Evolutionary conservation across 495 filamentous ascomycete genomes (phyloP).

Genomic region (Aspergillus heteromorphus): DNA sequence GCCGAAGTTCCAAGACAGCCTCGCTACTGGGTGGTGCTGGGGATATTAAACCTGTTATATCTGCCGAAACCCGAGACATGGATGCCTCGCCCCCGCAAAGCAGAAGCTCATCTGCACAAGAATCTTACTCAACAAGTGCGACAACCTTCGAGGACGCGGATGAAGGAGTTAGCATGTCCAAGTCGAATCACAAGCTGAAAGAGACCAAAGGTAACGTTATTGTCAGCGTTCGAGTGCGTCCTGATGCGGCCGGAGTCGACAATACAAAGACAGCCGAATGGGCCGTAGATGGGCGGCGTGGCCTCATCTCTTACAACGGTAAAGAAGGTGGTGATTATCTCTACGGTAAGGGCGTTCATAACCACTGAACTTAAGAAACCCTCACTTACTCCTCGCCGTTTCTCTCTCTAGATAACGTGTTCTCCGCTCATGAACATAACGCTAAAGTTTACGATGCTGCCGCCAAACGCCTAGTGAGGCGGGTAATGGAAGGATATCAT

Average conservation of each 20-base stretch:
- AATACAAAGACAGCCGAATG: slow-evolving; percentile 71
- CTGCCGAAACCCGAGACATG: slow-evolving; percentile 53
- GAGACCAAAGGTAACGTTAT: slow-evolving; percentile 92
- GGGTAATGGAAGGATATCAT: slow-evolving; percentile 99
- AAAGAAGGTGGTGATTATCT: slow-evolving; percentile 88
- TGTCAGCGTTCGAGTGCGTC: slow-evolving; percentile 89
- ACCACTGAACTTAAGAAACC: background rate
- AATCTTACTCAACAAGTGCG: slow-evolving; percentile 83
- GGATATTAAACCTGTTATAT: slow-evolving; percentile 65
- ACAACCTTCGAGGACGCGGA: slow-evolving; percentile 73
- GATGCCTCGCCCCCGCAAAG: slow-evolving; percentile 83
- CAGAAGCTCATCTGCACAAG: slow-evolving; percentile 82
- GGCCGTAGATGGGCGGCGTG: slow-evolving; percentile 81
- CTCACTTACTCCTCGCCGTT: background rate
- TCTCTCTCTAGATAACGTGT: slow-evolving; percentile 75
- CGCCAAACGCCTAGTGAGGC: slow-evolving; percentile 87
- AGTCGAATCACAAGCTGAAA: slow-evolving; percentile 31
- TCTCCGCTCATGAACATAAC: slow-evolving; percentile 87
- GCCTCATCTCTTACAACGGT: slow-evolving; percentile 75
- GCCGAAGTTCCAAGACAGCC: slow-evolving; percentile 52
- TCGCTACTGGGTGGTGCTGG: slow-evolving; percentile 75
- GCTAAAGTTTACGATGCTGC: slow-evolving; percentile 87
- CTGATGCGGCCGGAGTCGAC: slow-evolving; percentile 62
- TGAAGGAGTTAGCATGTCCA: slow-evolving; percentile 31
- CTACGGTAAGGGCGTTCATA: slow-evolving; percentile 62